Evolutionary conservation across 768 basidiomycete species (phyloP).

Genomic region (Leccinellum luteum): DNA sequence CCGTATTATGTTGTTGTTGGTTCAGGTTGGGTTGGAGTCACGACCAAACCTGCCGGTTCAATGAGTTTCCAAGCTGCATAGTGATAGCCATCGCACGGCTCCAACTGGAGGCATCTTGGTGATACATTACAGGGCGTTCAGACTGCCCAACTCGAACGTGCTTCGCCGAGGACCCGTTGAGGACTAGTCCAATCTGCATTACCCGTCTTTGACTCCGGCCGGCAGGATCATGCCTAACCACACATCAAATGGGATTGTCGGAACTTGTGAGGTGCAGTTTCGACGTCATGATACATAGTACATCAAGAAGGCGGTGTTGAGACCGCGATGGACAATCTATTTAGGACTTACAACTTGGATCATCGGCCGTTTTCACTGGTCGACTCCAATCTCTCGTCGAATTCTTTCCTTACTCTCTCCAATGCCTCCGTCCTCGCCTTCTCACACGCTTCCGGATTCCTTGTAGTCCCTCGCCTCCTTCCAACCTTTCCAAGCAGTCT

Average conservation of each 20-base stretch:
- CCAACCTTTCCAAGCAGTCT: constrained; percentile 44
- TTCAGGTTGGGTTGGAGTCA: not conserved
- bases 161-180: not conserved
- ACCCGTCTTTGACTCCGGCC: not conserved
- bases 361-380: not conserved
- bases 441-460: constrained; percentile 14
- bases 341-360: not conserved
- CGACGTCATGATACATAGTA: not conserved
- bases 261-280: not conserved
- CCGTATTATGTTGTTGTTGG: not conserved
- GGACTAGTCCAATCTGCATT: not conserved
- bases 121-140: not conserved
- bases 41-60: not conserved
- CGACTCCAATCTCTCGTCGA: constrained; percentile 6
- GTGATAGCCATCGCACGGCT: not conserved
- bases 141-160: not conserved
- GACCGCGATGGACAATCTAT: not conserved
- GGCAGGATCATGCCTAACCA: too few species aligned
- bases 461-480: constrained; percentile 23
- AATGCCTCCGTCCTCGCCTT: constrained; percentile 10
- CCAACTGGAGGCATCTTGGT: not conserved
- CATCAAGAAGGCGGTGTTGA: not conserved
- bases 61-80: not conserved
- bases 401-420: constrained; percentile 5
- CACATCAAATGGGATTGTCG: not conserved